phyloP scores from a whole-genome alignment of 768 basidiomycete genomes.

The Leccinum rimulosum region DNA sequence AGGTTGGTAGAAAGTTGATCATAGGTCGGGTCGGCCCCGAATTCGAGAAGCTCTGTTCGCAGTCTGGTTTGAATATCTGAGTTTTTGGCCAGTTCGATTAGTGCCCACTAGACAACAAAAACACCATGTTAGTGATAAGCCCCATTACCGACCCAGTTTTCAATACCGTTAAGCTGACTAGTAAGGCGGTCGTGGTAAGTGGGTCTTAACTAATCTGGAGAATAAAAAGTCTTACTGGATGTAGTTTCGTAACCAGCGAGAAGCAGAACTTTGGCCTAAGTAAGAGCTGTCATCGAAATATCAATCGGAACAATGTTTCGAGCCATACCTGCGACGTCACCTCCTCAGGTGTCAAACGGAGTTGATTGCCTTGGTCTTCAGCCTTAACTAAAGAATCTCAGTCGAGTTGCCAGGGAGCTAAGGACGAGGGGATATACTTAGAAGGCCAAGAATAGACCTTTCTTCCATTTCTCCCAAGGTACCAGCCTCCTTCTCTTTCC shows the following conservation, averaged over 20 bases:
- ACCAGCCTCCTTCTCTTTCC: conserved; percentile 33
- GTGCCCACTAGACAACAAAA: conserved; percentile 39
- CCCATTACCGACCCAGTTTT: not conserved
- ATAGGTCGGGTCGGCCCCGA: conserved; percentile 47
- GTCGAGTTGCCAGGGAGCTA: not conserved
- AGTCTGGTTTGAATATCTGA: conserved; percentile 46
- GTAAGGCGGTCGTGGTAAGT: not conserved
- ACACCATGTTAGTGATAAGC: not conserved
- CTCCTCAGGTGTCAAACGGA: conserved; percentile 40
- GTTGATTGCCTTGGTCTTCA: conserved; percentile 27
- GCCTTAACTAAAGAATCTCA: conserved; percentile 34
- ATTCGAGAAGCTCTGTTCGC: conserved; percentile 48
- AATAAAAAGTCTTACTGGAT: conserved; percentile 26
- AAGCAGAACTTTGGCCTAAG: conserved; percentile 37
- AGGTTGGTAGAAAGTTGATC: conserved; percentile 49
- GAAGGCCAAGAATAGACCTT: conserved; percentile 38
- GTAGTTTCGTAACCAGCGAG: conserved; percentile 42
- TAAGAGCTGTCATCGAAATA: not conserved
- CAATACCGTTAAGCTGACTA: conserved; percentile 16
- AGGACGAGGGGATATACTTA: conserved; percentile 25
- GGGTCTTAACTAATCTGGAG: not conserved
- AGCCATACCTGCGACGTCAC: conserved; percentile 33
- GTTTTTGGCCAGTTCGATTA: conserved; percentile 51
- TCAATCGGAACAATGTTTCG: not conserved
- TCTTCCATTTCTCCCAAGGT: conserved; percentile 31